Evolutionary conservation across 2,329 filamentous ascomycete species (phyloP).

Genomic region (Sporothrix dimorphospora): DNA sequence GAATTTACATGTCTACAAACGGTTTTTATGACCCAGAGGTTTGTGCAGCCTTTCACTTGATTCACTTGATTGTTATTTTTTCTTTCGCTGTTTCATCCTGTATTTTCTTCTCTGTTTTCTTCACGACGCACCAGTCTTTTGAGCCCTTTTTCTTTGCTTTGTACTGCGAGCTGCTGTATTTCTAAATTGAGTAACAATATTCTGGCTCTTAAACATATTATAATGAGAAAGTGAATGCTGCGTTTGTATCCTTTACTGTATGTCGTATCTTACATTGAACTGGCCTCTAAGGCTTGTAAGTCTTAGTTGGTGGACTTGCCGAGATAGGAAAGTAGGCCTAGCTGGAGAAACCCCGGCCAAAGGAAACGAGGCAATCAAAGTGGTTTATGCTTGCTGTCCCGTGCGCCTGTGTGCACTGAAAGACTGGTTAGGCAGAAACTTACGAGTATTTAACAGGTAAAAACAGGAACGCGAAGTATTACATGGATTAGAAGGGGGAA

Average conservation of each 20-base stretch:
- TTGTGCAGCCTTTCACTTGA: not conserved
- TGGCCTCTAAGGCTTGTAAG: not conserved
- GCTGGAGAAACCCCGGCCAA: conserved; percentile 6
- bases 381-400: conserved; percentile 12
- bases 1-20: conserved; percentile 21
- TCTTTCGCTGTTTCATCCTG: not conserved
- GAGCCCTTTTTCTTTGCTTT: not conserved
- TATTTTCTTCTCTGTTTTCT: not conserved
- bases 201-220: not conserved
- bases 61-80: not conserved
- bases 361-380: conserved; percentile 28
- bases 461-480: not conserved
- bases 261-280: not conserved
- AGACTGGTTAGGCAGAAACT: not conserved
- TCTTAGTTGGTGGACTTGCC: conserved; percentile 13
- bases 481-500: not conserved
- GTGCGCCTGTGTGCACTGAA: not conserved
- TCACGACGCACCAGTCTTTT: not conserved
- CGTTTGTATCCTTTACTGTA: not conserved
- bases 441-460: not conserved
- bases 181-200: not conserved
- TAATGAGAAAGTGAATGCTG: not conserved
- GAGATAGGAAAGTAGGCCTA: not conserved
- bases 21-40: not conserved
- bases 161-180: not conserved